Evolutionary conservation across 2,329 filamentous ascomycete genomes (phyloP), one percentile per base, ranked within the genome.

Genomic region (Beauveria sp.): DNA sequence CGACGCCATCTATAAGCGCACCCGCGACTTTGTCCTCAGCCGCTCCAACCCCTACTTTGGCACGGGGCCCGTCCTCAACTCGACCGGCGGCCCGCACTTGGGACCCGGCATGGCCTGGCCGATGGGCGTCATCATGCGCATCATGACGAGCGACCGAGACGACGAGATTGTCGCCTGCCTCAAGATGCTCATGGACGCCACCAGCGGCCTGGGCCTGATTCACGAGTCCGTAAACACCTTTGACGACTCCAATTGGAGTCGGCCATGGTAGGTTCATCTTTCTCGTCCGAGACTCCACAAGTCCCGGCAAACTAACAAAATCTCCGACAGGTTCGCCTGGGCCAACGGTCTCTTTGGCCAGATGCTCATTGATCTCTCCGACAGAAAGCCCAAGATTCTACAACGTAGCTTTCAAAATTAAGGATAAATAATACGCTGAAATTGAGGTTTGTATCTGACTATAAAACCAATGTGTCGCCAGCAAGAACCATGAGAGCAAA

Each of bases 311-410:
- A 28, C 49, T 51, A 20, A 56, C 18, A 14, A 18, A 79, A 78
- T 9, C 18, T 3, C 8, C 0, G 5, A 51, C 63, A 92, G 89
- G 88, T 96, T 95, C 71, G 88, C 90, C 0, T 95, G 91, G 91
- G 90, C 90, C 16, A 95, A 95, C 70, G 91, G 88, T 0, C 84
- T 96, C n/a, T 95, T 93, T 74, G 89, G 90, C 14, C 88, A 93
- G 76, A 90, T 90, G 63, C 83, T 95, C 61, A 73, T 95, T 34
- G 89, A 93, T 74, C 73, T 96, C 56, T 86, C 86, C 51, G 81
- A 84, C 65, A 79, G 90, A 71, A 90, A 90, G 71, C 91, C 90
- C 12, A 78, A 86, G 67, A 70, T 96, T 62, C 72, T 85, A 34
- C 67, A 68, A 34, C 74, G 68, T 64, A 84, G 77, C 66, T 84